Evolutionary conservation across 805 yeast genomes (phyloP).

Genomic region (Ogataea neopini): DNA sequence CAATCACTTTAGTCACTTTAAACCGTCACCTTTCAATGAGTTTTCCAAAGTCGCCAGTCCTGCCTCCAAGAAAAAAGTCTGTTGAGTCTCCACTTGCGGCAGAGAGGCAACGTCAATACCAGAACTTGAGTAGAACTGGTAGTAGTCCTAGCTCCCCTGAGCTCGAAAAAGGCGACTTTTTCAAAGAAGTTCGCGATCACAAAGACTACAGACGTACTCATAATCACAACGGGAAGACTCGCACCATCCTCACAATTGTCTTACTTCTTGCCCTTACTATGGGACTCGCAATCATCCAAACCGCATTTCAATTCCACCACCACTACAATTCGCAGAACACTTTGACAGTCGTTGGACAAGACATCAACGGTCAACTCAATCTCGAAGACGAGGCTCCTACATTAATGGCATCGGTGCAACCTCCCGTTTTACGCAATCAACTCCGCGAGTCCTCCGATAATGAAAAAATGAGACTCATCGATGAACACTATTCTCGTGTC

Average conservation of each 20-base stretch:
- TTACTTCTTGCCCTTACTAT: constrained; percentile 9
- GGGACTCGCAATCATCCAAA: constrained; percentile 9
- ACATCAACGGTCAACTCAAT: not conserved
- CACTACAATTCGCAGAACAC: not conserved
- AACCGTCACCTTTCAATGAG: constrained; percentile 2
- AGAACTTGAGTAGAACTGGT: constrained; percentile 4
- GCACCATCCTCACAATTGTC: constrained; percentile 7
- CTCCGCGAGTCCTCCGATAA: constrained; percentile 2
- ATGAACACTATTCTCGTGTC: constrained; percentile 15
- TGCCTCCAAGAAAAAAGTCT: constrained; percentile 10
- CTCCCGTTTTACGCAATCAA: constrained; percentile 4
- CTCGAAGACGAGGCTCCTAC: constrained; percentile 5
- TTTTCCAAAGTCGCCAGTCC: constrained; percentile 13
- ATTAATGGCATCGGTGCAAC: not conserved
- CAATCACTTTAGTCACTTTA: too few species aligned
- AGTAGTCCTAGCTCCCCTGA: constrained; percentile 12
- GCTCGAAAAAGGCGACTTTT: constrained; percentile 11
- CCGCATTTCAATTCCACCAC: constrained; percentile 9
- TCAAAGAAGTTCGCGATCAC: not conserved
- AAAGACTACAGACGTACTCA: constrained; percentile 2
- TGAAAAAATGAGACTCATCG: constrained; percentile 11
- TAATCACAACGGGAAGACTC: constrained; percentile 7
- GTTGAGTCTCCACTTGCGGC: constrained; percentile 17
- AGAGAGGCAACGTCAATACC: constrained; percentile 20
- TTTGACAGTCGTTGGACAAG: not conserved